phyloP scores from a whole-genome alignment of 345 rosid genomes.

The Chamaenerion angustifolium region DNA sequence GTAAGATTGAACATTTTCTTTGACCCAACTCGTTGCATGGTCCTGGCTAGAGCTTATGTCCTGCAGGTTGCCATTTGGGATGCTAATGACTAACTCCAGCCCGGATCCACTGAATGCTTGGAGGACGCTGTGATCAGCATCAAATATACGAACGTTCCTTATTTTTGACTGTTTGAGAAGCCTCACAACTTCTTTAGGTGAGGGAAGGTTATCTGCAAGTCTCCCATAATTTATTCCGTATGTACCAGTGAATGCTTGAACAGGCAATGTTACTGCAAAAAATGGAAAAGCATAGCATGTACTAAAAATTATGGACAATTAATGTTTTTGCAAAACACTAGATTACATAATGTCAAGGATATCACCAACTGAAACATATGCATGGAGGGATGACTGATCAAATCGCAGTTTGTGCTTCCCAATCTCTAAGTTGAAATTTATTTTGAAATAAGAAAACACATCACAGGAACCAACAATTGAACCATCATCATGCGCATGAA shows the following conservation, averaged over 20 bases:
- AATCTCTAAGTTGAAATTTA: too few species aligned
- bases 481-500: too few species aligned
- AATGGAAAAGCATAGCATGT: too few species aligned
- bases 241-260: slow-evolving; percentile 27
- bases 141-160: slow-evolving; percentile 70
- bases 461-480: too few species aligned
- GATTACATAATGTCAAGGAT: too few species aligned
- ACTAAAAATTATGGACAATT: too few species aligned
- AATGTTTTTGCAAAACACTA: too few species aligned
- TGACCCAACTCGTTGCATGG: slow-evolving; percentile 70
- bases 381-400: too few species aligned
- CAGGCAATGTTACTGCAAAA: too few species aligned
- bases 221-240: slow-evolving; percentile 93
- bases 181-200: slow-evolving; percentile 68
- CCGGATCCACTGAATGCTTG: slow-evolving; percentile 75
- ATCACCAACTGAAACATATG: too few species aligned
- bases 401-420: too few species aligned
- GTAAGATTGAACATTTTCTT: slow-evolving; percentile 67
- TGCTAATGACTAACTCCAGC: slow-evolving; percentile 63
- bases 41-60: slow-evolving; percentile 54
- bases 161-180: slow-evolving; percentile 73
- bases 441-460: too few species aligned
- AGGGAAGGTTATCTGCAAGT: slow-evolving; percentile 76
- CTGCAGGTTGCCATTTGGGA: slow-evolving; percentile 55
- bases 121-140: slow-evolving; percentile 73